Base-by-base conservation (phyloP, 495 filamentous ascomycete species). In the Bryoglossum gracile region DNA sequence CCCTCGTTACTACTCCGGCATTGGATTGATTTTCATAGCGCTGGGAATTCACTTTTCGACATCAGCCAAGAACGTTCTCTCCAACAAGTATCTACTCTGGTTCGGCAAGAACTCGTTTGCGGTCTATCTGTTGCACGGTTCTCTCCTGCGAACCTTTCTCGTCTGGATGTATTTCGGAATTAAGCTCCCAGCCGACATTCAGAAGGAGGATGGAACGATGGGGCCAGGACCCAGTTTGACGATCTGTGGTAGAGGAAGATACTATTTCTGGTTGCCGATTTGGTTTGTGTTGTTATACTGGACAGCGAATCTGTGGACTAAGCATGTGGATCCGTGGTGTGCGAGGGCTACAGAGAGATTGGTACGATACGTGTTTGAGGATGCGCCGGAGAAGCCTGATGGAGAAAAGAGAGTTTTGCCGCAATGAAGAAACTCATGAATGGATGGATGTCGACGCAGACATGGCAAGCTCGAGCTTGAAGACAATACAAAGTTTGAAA, bases 71-170 rank as follows among this genome's bases (percentile, higher is more conserved):
- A 68, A 72, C 16, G 56, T 77, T 18, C 65, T 86, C 4, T 72
- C 77, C 3, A 76, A 70, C 58, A 68, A 70, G 21, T 63, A 73
- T 11, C 68, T 86, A 10, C 72, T 83, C 42, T 84, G 79, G 79
- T 70, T 85, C 14, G 82, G 82, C 36, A 77, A 77, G 57, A 76
- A 82, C 60, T 78, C 73, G 41, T 85, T 85, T 55, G 81, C 82
- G 22, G 77, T 85, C 13, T 85, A 85, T 53, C 73, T 85, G 4
- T 68, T 82, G 3, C 82, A 86, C 61, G 81, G 81, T 10, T 74
- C 75, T 13, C 70, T 84, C 37, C 68, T 86, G 32, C 76, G 82
- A 33, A 74, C 71, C 13, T 64, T 84, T 1, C 68, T 84, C 3
- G 75, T 72, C 45, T 84, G 81, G 77, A 74, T 83, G 69, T 69